These are phyloP conservation scores for Cochlearia excelsa DNA, from an alignment of 345 rosid genomes.

Conservation along the genomic window DNA sequence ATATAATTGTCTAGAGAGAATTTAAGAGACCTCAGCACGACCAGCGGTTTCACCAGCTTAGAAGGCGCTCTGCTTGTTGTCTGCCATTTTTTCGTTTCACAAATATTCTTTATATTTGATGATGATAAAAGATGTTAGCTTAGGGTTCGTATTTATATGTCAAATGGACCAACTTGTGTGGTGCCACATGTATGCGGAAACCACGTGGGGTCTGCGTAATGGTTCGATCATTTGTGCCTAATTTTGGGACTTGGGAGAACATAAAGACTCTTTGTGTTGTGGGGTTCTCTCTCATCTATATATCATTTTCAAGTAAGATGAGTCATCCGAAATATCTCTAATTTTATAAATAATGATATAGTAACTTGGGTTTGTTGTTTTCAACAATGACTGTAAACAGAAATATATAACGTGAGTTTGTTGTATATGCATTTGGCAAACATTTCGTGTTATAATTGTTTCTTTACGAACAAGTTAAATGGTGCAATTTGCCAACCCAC, in stretches of 20 bases:
- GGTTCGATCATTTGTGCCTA: slow-evolving; percentile 24
- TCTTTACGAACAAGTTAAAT: too few species aligned
- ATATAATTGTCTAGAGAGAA: not conserved
- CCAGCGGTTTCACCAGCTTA: slow-evolving; percentile 56
- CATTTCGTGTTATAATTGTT: slow-evolving; percentile 2
- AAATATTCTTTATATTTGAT: not conserved
- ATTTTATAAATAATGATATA: not conserved
- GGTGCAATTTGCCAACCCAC: too few species aligned
- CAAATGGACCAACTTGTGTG: slow-evolving; percentile 1
- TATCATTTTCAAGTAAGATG: not conserved
- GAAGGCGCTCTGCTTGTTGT: slow-evolving; percentile 43
- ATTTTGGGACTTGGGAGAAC: too few species aligned
- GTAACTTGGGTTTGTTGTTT: not conserved
- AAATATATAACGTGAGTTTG: slow-evolving; percentile 15
- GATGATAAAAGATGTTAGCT: not conserved
- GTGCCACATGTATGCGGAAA: slow-evolving; percentile 1
- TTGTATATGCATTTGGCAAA: not conserved
- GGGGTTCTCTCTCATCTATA: slow-evolving; percentile 8
- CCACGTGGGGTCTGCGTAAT: slow-evolving; percentile 18
- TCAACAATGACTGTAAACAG: not conserved
- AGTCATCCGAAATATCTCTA: not conserved
- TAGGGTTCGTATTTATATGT: slow-evolving; percentile 16
- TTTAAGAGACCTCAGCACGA: slow-evolving; percentile 42
- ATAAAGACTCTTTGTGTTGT: not conserved
- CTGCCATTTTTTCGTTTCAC: slow-evolving; percentile 32